Percentiles rank a stretch among this genome's conserved stretches.
phyloP scores from a whole-genome alignment of 2,329 filamentous ascomycete species.

The Endocalyx cinctus region DNA sequence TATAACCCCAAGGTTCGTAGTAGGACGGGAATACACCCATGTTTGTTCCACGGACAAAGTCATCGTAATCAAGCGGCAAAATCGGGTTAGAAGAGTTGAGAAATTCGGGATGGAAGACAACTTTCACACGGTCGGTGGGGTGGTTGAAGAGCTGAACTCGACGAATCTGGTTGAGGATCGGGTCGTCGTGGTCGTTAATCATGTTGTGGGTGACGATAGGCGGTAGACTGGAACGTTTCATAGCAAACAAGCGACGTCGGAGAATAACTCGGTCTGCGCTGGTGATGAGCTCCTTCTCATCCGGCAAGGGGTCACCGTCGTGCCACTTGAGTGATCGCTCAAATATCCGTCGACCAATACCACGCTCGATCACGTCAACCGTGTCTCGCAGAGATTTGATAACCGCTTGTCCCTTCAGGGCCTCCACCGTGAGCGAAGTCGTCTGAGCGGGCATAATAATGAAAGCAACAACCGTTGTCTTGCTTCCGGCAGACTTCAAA shows the following conservation, averaged over 20 bases:
- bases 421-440: slow-evolving; percentile 89
- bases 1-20: slow-evolving; percentile 99
- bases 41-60: slow-evolving; percentile 96
- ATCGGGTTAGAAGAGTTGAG: slow-evolving; percentile 94
- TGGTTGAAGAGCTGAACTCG: slow-evolving; percentile 97
- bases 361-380: slow-evolving; percentile 84
- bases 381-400: slow-evolving; percentile 95
- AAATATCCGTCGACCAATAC: slow-evolving; percentile 89
- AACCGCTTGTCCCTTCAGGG: slow-evolving; percentile 92
- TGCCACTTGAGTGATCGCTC: slow-evolving; percentile 94
- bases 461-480: slow-evolving; percentile 93
- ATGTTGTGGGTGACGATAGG: slow-evolving; percentile 99
- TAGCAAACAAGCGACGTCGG: slow-evolving; percentile 86
- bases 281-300: slow-evolving; percentile 94
- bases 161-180: slow-evolving; percentile 91
- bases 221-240: slow-evolving; percentile 87
- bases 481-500: slow-evolving; percentile 78
- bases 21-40: slow-evolving; percentile 94
- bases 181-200: slow-evolving; percentile 89
- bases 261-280: slow-evolving; percentile 89
- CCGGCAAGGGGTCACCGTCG: slow-evolving; percentile 86
- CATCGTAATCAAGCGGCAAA: slow-evolving; percentile 92
- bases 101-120: slow-evolving; percentile 98
- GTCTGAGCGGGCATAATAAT: slow-evolving; percentile 99
- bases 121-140: slow-evolving; percentile 89